These are phyloP conservation scores for Sicyos edulis DNA, from an alignment of 306 rosid genomes.

Conservation along the genomic window DNA sequence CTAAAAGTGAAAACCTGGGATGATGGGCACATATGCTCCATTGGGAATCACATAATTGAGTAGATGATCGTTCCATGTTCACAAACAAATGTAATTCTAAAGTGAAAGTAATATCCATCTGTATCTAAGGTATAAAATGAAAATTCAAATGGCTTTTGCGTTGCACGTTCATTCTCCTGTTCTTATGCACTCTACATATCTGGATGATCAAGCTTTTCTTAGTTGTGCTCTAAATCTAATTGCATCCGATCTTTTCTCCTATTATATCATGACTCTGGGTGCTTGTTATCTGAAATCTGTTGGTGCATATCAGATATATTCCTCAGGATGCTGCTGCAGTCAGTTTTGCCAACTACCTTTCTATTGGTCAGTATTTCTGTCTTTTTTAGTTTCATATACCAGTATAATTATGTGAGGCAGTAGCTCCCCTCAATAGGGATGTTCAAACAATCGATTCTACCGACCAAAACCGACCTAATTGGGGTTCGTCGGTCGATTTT, in stretches of 20 bases:
- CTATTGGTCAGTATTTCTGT: conserved; percentile 59
- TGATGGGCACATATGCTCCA: neutral
- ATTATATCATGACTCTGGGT: conserved; percentile 29
- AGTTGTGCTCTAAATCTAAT: conserved; percentile 8
- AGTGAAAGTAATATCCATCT: conserved; percentile 3
- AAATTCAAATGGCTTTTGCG: conserved; percentile 2
- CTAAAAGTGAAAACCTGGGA: conserved; percentile 1
- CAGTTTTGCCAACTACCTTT: conserved; percentile 55
- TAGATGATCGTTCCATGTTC: neutral
- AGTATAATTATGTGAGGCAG: neutral
- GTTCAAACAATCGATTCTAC: no score
- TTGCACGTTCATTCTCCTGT: conserved; percentile 13
- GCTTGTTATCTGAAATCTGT: conserved; percentile 36
- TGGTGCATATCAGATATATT: conserved; percentile 55
- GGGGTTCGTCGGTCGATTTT: no score
- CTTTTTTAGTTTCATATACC: conserved; percentile 20
- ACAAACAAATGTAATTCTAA: conserved; percentile 9
- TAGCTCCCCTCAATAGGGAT: no score
- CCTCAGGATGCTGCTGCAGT: conserved; percentile 70
- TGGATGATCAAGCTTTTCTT: conserved; percentile 20
- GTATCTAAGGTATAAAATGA: conserved; percentile 3
- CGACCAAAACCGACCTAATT: no score
- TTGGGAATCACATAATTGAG: conserved; percentile 4
- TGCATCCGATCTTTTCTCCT: conserved; percentile 18
- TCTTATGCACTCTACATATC: neutral